Conservation (phyloP, 2,329 filamentous ascomycete genomes). For the Botrytis byssoidea region DNA sequence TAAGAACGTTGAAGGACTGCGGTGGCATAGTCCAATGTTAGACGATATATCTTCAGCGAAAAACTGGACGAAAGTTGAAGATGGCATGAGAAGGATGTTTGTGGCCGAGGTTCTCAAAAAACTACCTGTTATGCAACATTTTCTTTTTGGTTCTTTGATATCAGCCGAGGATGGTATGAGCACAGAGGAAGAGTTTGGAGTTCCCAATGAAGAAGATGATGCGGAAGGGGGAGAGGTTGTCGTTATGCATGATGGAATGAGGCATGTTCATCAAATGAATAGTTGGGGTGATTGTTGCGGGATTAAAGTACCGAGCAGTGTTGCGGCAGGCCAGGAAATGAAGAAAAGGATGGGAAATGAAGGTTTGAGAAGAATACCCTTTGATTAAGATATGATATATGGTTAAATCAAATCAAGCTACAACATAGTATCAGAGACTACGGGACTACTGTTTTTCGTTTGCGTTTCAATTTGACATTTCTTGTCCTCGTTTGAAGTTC, state of each 20-base stretch:
- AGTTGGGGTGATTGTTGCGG: slow-evolving; percentile 97
- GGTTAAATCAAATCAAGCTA: neutral
- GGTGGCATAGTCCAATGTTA: slow-evolving; percentile 98
- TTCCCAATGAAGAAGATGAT: slow-evolving; percentile 49
- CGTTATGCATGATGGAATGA: slow-evolving; percentile 63
- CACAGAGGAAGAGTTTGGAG: slow-evolving; percentile 54
- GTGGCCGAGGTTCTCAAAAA: slow-evolving; percentile 89
- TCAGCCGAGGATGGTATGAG: slow-evolving; percentile 82
- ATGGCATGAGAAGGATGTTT: slow-evolving; percentile 96
- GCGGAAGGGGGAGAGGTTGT: slow-evolving; percentile 57
- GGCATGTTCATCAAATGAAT: slow-evolving; percentile 67
- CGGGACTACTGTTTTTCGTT: neutral
- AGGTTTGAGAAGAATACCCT: slow-evolving; percentile 71
- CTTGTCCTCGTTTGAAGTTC: neutral
- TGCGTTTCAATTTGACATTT: neutral
- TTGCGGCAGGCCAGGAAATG: slow-evolving; percentile 87
- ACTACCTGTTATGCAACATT: slow-evolving; percentile 97
- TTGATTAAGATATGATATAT: slow-evolving; percentile 56
- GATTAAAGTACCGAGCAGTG: slow-evolving; percentile 92
- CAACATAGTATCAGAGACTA: neutral
- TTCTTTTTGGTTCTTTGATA: slow-evolving; percentile 84
- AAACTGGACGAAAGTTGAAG: slow-evolving; percentile 89
- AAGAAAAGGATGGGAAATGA: slow-evolving; percentile 67
- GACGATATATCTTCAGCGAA: slow-evolving; percentile 93
- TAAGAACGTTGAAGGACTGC: slow-evolving; percentile 89